Conservation (phyloP, 257 asterid genomes). For the Jacaranda mimosifolia region DNA sequence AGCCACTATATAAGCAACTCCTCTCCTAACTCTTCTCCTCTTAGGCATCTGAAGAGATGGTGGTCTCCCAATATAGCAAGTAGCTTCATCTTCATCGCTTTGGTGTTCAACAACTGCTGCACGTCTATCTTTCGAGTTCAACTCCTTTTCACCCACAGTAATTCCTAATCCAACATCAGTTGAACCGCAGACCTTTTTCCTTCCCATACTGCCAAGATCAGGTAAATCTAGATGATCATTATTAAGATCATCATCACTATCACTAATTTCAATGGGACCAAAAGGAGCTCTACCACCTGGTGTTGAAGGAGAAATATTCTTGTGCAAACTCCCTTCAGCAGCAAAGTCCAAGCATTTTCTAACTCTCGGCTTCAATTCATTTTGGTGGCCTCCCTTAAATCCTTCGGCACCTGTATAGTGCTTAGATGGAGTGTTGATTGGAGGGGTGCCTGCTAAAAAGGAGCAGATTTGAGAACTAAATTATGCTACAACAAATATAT, state of each 20-base stretch:
- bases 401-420: conserved; percentile 28
- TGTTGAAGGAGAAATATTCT: conserved; percentile 54
- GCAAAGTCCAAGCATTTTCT: conserved; percentile 48
- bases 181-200: no score
- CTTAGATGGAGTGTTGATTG: conserved; percentile 28
- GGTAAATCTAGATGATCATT: conserved; percentile 4
- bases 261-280: conserved; percentile 49
- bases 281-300: conserved; percentile 44
- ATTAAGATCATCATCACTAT: conserved; percentile 52
- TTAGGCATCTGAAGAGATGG: conserved; percentile 27
- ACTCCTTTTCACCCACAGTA: no score
- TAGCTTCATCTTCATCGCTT: no score
- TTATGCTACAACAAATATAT: neutral
- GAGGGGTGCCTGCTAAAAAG: conserved; percentile 40
- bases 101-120: no score
- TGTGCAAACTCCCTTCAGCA: conserved; percentile 34
- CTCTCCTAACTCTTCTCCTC: conserved; percentile 46
- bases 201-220: neutral
- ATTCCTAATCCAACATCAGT: no score
- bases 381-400: conserved; percentile 29
- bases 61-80: no score
- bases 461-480: conserved; percentile 13
- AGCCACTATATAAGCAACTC: conserved; percentile 45
- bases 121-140: no score
- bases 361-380: conserved; percentile 38